Evolutionary conservation across 1,284 basidiomycete species (phyloP), one percentile per base, ranked within the genome.

Genomic region (Taiwanofungus camphoratus): DNA sequence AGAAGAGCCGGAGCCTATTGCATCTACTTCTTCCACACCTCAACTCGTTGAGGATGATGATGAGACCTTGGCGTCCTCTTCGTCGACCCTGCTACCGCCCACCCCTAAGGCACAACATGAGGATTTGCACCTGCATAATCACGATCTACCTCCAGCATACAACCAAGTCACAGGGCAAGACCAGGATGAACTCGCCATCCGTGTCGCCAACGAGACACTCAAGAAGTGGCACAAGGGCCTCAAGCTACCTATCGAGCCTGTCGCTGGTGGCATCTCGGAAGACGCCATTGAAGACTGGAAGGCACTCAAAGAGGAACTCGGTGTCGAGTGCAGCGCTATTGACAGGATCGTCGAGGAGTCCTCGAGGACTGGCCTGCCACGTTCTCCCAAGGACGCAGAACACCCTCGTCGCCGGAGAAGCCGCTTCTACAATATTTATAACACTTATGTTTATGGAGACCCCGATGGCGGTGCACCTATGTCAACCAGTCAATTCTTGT

Each of bases 351-450:
- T 90, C 46, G 76, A 71, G 64, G 55, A 67, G 41, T 80, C 79
- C 5, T 59, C 62, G 13, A 69, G 66, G 50, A 66, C 61, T 4
- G 62, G 65, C n/a, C 54, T 57, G 45, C 61, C 42, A 47, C 68
- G 44, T 49, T 58, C 57, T 13, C 45, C 57, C 52, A 53, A 55
- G 45, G 66, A 65, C 44, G 56, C 55, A 29, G 66, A 46, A 44
- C 45, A 32, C 45, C 62, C 39, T 27, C 62, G 69, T 23, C 63
- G 68, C 34, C 52, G 51, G 48, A 52, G 51, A 48, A 71, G 67
- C 41, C 70, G 77, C 33, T 87, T 89, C 61, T 87, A 84, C 67
- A 88, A 87, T 62, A 83, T 89, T 58, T 87, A 88, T 62, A 87
- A 87, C 63, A 87, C 84, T 11, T 87, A 87, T 51, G 76, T 87